Evolutionary conservation across 208 protist species (phyloP), one percentile per base, ranked within the genome.

Genomic region (Balamuthia mandrillaris): DNA sequence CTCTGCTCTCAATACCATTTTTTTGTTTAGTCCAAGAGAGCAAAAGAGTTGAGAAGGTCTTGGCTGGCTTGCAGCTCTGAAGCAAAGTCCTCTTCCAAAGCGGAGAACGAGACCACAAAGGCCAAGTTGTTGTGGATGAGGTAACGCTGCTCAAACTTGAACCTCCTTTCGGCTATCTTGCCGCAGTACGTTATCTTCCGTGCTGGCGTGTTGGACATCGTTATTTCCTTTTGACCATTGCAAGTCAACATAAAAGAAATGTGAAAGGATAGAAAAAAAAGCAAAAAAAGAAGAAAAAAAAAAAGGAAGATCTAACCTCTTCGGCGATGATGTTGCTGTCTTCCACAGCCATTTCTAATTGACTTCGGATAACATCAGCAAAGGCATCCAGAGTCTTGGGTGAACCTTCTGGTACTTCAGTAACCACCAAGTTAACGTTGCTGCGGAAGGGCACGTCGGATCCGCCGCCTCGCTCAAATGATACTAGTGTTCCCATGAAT

Each of bases 371-470:
- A 16, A 75, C 52, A 24, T 18, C 5, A 16, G 66, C 42, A 16
- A 75, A 75, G 37, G 24, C 41, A 44, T 75, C 66, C 10, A 75
- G 33, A n/a, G n/a, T n/a, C n/a, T n/a, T n/a, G n/a, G n/a, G n/a
- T n/a, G n/a, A n/a, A n/a, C n/a, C n/a, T n/a, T n/a, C n/a, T n/a
- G n/a, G n/a, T n/a, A n/a, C n/a, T 10, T 75, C 66, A 14, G 66
- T 75, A 27, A 75, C 52, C n/a, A 75, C 66, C 9, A 75, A 44
- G 66, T 75, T 75, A 44, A 75, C 66, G 41, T 75, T 75, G 24
- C 42, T 54, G n/a, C 66, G 66, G n/a, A 44, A 44, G 3, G 66
- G 42, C 24, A 37, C 66, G 5, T 75, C 66, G 5, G 47, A 37
- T 37, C 42, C 37, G 42, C 47, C 52, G 66, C 66, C 66, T n/a